Evolutionary conservation across 192 early-diverging fungal species (phyloP), one percentile per base, ranked within the genome.

Genomic region (Thoreauomyces humboldtii): DNA sequence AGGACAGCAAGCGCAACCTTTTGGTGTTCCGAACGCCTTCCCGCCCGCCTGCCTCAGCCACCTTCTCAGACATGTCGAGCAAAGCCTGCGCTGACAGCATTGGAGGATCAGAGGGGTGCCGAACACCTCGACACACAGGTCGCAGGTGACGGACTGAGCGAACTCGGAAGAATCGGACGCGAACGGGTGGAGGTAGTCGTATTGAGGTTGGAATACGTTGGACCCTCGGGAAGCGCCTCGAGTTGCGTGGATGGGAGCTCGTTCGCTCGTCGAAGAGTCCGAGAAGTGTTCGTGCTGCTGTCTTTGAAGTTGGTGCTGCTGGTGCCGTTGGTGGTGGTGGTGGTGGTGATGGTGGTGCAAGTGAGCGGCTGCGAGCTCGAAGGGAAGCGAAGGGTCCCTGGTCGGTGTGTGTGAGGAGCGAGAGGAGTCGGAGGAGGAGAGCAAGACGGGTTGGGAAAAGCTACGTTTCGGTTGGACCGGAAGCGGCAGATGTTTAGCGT

Each of bases 101-200:
- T 46, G 67, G 28, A 69, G 41, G 7, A 28, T 7, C 1, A 69
- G 28, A 24, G 67, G 67, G 2, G 67, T 61, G 1, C 47, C 48
- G 32, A 43, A 69, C 0, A 69, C 59, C 7, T 62, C 33, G 12
- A 61, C 4, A 42, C 67, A 69, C 17, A 55, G 51, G 7, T 19
- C 37, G 48, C 67, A 69, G 2, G n/a, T 55, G 4, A 69, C 45
- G 6, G 28, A 35, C 19, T 42, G 12, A 22, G 59, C 29, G 44
- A 69, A 69, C 12, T 17, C 28, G 15, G 67, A 69, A 48, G 33
- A 25, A 51, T 69, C 67, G 14, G 58, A 43, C 12, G 50, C 67
- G 28, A 69, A 69, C 3, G 67, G 67, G 53, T 69, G 67, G 9
- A 69, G 19, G 58, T 69, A 69, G 28, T 27, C 14, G 52, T 69